Percentiles rank a stretch among this genome's conserved stretches.
These are phyloP conservation scores for Trichoderma virens DNA, from an alignment of 495 filamentous ascomycete genomes.

Conservation along the genomic window DNA sequence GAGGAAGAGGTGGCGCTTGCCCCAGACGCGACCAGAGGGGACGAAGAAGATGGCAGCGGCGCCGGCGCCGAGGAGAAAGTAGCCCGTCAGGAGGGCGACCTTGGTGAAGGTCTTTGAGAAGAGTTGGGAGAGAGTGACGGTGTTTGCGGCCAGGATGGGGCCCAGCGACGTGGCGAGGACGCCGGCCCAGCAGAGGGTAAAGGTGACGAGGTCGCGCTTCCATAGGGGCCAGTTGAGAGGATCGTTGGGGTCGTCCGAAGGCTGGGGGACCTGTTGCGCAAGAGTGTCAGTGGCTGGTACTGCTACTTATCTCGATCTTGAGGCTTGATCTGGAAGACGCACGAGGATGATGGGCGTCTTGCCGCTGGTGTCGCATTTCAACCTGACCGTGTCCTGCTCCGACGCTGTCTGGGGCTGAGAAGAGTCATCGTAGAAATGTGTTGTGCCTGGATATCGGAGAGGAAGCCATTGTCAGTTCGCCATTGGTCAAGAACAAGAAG, in stretches of 20 bases:
- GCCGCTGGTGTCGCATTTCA: conserved; percentile 69
- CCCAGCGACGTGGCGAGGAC: conserved; percentile 74
- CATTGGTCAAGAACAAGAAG: too few relatives aligned
- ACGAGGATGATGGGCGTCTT: conserved; percentile 63
- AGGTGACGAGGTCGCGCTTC: conserved; percentile 74
- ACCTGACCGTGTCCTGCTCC: conserved; percentile 27
- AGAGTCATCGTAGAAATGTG: conserved; percentile 53
- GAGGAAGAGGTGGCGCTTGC: conserved; percentile 81
- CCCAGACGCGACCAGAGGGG: conserved; percentile 82
- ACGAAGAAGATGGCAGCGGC: conserved; percentile 76
- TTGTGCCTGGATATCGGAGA: conserved; percentile 45
- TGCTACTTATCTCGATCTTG: neutral
- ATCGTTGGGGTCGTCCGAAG: conserved; percentile 74
- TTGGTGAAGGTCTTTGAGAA: conserved; percentile 54
- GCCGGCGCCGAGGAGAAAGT: conserved; percentile 77
- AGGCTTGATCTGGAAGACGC: conserved; percentile 16
- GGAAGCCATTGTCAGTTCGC: neutral
- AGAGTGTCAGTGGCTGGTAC: neutral
- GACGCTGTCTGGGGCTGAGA: conserved; percentile 34
- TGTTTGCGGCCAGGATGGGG: conserved; percentile 83
- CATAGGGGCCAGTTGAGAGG: conserved; percentile 83
- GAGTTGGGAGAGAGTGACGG: conserved; percentile 56
- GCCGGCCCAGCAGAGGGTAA: conserved; percentile 67
- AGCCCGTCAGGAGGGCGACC: conserved; percentile 78
- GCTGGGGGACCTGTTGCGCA: conserved; percentile 61